These are phyloP conservation scores for Fraxinus pennsylvanica DNA, from an alignment of 257 asterid genomes.

Conservation along the genomic window DNA sequence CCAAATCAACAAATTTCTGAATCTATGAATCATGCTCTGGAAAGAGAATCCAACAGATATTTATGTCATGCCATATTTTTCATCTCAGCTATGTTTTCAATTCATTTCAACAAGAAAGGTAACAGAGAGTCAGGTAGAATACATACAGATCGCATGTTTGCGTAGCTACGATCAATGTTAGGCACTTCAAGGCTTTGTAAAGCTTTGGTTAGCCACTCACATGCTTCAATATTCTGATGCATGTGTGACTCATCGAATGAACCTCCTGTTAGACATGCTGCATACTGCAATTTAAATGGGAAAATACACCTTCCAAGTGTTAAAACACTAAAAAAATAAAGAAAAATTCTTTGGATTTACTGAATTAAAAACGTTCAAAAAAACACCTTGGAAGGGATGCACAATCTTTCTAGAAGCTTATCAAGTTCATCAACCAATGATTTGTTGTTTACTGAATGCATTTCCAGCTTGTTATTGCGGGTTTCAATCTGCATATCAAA, in stretches of 20 bases:
- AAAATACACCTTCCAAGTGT: conserved; percentile 21
- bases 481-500: conserved; percentile 74
- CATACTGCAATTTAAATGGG: conserved; percentile 56
- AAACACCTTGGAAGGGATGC: conserved; percentile 83
- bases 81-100: conserved; percentile 11
- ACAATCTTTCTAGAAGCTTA: conserved; percentile 77
- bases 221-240: conserved; percentile 90
- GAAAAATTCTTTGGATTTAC: not conserved
- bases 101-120: not conserved
- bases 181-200: conserved; percentile 72
- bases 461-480: conserved; percentile 94
- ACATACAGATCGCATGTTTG: conserved; percentile 80
- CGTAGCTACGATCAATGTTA: conserved; percentile 66
- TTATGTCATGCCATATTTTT: conserved; percentile 9
- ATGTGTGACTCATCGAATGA: conserved; percentile 89
- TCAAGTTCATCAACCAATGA: conserved; percentile 89
- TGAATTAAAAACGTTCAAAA: conserved; percentile 7
- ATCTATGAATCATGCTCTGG: not conserved
- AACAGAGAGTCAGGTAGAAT: conserved; percentile 24
- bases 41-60: not conserved
- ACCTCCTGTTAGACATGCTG: conserved; percentile 68
- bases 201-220: conserved; percentile 88
- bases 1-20: conserved; percentile 19
- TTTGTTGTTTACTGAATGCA: conserved; percentile 94
- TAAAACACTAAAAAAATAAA: not conserved